A percentile compares a stretch with the other conserved stretches of the same genome.
phyloP scores from a whole-genome alignment of 345 rosid species.

The Salix suchowensis region DNA sequence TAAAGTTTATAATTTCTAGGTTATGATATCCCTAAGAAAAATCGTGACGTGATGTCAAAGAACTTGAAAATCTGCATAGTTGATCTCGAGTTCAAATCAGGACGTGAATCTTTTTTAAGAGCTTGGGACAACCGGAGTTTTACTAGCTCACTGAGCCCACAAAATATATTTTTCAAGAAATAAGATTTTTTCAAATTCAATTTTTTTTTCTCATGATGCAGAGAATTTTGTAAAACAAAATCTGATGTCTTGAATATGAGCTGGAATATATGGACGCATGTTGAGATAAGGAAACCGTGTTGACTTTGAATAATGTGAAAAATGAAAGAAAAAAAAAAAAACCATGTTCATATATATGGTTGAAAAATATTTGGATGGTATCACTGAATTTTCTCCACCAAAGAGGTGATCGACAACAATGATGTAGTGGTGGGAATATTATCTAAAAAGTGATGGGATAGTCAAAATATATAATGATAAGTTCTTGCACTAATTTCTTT shows the following conservation, averaged over 20 bases:
- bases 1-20: background rate
- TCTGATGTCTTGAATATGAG: background rate
- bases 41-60: too few species aligned
- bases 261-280: background rate
- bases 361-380: background rate
- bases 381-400: background rate
- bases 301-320: background rate
- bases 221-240: background rate
- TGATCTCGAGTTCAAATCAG: too few species aligned
- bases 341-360: background rate
- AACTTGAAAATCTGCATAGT: accelerated
- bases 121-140: accelerated
- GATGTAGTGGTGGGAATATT: background rate
- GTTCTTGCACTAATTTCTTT: background rate
- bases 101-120: too few species aligned
- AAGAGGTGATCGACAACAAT: background rate
- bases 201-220: background rate
- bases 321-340: too few species aligned
- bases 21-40: too few species aligned
- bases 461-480: background rate
- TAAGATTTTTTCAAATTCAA: too few species aligned
- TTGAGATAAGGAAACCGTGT: background rate
- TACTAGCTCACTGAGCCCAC: accelerated
- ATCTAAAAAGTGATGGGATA: background rate
- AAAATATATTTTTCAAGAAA: too few species aligned